phyloP scores from a whole-genome alignment of 139 green algal species.

The Penium margaritaceum region DNA sequence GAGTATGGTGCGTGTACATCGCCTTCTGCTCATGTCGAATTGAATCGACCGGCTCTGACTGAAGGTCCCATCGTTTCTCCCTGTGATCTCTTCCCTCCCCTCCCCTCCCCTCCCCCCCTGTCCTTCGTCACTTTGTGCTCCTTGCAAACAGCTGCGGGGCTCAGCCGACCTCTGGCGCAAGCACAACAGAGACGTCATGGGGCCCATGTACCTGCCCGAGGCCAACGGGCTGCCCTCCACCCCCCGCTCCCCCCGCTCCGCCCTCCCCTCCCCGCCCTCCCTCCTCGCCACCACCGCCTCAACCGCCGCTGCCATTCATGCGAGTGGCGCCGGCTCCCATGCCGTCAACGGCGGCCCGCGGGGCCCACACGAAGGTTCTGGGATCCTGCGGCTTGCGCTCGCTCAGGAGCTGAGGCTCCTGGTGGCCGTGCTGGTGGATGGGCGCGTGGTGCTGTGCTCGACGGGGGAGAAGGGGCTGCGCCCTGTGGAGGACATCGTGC shows the following conservation, averaged over 20 bases:
- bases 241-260: conserved; percentile 10
- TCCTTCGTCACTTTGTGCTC: too few relatives aligned
- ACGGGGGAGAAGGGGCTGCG: conserved; percentile 20
- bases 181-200: conserved; percentile 9
- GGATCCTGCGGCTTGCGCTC: too few relatives aligned
- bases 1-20: too few relatives aligned
- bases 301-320: background rate
- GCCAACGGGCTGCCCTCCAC: conserved; percentile 40
- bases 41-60: too few relatives aligned
- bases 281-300: background rate
- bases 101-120: too few relatives aligned
- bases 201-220: conserved; percentile 42
- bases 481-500: conserved; percentile 24
- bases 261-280: too few relatives aligned
- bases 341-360: too few relatives aligned
- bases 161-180: conserved; percentile 32
- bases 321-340: too few relatives aligned
- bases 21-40: too few relatives aligned
- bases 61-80: too few relatives aligned
- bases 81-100: background rate
- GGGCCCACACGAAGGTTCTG: too few relatives aligned
- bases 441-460: conserved; percentile 41
- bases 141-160: conserved; percentile 18
- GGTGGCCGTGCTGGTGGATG: conserved; percentile 37
- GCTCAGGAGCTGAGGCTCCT: conserved; percentile 26